Base-by-base conservation (phyloP, 768 basidiomycete species). In the Russula olivacea region DNA sequence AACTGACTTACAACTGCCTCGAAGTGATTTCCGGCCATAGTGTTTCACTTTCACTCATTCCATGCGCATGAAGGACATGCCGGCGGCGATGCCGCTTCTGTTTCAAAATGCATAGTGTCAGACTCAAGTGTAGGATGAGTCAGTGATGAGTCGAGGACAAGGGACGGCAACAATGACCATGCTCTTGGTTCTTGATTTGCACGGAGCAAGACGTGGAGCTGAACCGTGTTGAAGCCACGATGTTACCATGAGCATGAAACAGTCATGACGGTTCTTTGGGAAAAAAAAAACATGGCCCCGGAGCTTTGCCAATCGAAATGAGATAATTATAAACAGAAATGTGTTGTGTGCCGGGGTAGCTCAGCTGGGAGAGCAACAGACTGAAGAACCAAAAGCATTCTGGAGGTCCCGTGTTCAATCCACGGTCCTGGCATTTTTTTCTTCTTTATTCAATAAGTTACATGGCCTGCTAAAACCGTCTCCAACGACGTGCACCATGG, bases 401-500 rank as follows among this genome's bases (percentile, higher is more conserved):
- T 86, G 80, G 81, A 86, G 84, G 84, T 85, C 84, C 83, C 80
- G 82, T 83, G 84, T 86, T 86, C 85, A 80, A 85, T 83, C 84
- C 85, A 84, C 82, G 83, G 84, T 84, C 79, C 79, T 83, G 84
- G 83, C 84, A 86, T 71, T 71, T 61, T 66, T 74, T 75, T 74
- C 72, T 12, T 17, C 14, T 1, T 14, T n/a, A 25, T 1, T 2
- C 15, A 17, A 25, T 8, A n/a, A n/a, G n/a, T n/a, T n/a, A 6
- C 4, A 8, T 21, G 6, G 2, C 45, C 40, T 41, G 28, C 9
- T 34, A 34, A 11, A 10, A 28, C 32, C 1, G 32, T 11, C 32
- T 34, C 32, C 32, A 34, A 30, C 30, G 32, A 32, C 32, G 30
- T 30, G 30, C 30, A n/a, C 30, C 30, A 30, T 30, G 30, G 30